Conservation (phyloP, 768 basidiomycete species). For the Collybia sordida region DNA sequence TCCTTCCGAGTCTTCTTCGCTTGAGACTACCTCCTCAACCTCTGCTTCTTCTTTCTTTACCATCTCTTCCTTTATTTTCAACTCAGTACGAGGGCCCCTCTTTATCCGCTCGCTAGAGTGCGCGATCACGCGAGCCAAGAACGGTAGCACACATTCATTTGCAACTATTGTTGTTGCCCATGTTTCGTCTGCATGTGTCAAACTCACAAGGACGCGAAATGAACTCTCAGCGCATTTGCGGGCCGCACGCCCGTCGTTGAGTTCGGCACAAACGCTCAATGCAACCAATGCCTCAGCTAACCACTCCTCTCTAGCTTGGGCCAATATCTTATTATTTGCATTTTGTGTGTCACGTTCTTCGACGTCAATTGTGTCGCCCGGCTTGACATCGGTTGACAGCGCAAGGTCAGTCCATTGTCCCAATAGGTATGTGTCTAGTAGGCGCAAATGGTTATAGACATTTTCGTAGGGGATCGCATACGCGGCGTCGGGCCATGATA, state of each 20-base stretch:
- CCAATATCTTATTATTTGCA: slow-evolving; percentile 20
- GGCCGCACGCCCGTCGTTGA: slow-evolving; percentile 22
- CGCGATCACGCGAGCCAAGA: slow-evolving; percentile 45
- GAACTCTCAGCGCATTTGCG: slow-evolving; percentile 53
- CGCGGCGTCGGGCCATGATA: slow-evolving; percentile 26
- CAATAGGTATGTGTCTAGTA: slow-evolving; percentile 65
- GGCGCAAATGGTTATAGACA: slow-evolving; percentile 53
- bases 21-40: neutral
- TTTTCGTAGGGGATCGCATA: slow-evolving; percentile 34
- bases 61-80: neutral
- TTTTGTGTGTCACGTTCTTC: slow-evolving; percentile 5
- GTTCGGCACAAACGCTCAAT: slow-evolving; percentile 50
- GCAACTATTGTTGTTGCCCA: slow-evolving; percentile 59
- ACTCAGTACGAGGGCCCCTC: slow-evolving; percentile 4
- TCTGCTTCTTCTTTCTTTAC: slow-evolving; percentile 12
- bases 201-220: slow-evolving; percentile 67
- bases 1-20: slow-evolving; percentile 14
- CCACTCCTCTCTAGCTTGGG: slow-evolving; percentile 39
- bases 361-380: slow-evolving; percentile 7
- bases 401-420: slow-evolving; percentile 45
- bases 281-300: slow-evolving; percentile 49
- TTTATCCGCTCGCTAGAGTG: slow-evolving; percentile 2
- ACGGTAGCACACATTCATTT: slow-evolving; percentile 44
- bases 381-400: slow-evolving; percentile 4
- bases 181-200: slow-evolving; percentile 59